phyloP scores from a whole-genome alignment of 331 rosid species.

The Quercus tomentella region DNA sequence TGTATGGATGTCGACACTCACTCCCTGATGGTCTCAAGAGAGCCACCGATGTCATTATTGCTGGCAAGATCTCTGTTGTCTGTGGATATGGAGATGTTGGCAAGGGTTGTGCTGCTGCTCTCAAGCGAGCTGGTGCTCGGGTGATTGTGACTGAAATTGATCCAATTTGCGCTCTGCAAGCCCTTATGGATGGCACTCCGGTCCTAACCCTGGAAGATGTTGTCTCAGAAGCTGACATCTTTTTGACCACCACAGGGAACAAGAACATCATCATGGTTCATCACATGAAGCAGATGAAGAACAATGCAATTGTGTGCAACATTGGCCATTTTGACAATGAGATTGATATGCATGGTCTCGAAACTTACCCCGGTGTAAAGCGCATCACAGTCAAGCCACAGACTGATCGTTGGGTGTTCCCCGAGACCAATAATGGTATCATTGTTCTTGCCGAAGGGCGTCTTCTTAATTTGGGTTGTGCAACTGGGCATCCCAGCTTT shows the following conservation, averaged over 20 bases:
- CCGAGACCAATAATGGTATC: not conserved
- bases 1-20: conserved; percentile 98
- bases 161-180: conserved; percentile 97
- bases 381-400: not conserved
- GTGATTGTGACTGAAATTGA: conserved; percentile 90
- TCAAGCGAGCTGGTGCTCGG: conserved; percentile 93
- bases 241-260: conserved; percentile 94
- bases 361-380: not conserved
- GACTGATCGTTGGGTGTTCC: conserved; percentile 30
- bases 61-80: conserved; percentile 84
- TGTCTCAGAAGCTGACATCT: conserved; percentile 70
- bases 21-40: conserved; percentile 98
- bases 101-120: conserved; percentile 91
- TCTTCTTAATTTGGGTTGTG: no score
- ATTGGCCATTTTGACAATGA: conserved; percentile 99
- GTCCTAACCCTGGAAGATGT: conserved; percentile 60
- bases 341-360: conserved; percentile 50
- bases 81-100: conserved; percentile 97
- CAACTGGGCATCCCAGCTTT: no score
- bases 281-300: conserved; percentile 96
- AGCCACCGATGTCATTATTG: conserved; percentile 97
- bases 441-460: not conserved
- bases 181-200: conserved; percentile 84
- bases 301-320: conserved; percentile 94
- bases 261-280: conserved; percentile 86